Evolutionary conservation across 345 rosid species (phyloP).

Genomic region (thale cress (Arabidopsis thaliana)): TAIR10.1 NC_003076.8:24596001-24596500

Average conservation of each 20-base stretch:
- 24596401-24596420: slow-evolving; percentile 77
- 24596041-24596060: slow-evolving; percentile 89
- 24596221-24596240: slow-evolving; percentile 89
- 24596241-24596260: slow-evolving; percentile 99
- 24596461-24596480: slow-evolving; percentile 37
- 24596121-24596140: slow-evolving; percentile 33
- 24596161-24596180: slow-evolving; percentile 40
- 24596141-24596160: slow-evolving; percentile 31
- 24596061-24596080: slow-evolving; percentile 95
- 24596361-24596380: slow-evolving; percentile 97
- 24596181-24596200: slow-evolving; percentile 67
- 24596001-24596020: slow-evolving; percentile 97
- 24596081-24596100: slow-evolving; percentile 96
- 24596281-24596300: slow-evolving; percentile 94
- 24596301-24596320: slow-evolving; percentile 91
- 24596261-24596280: slow-evolving; percentile 97
- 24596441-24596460: slow-evolving; percentile 24
- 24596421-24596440: slow-evolving; percentile 53
- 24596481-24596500: slow-evolving; percentile 77
- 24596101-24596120: slow-evolving; percentile 49
- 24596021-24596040: slow-evolving; percentile 73
- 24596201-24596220: slow-evolving; percentile 94
- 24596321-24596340: slow-evolving; percentile 91
- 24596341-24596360: slow-evolving; percentile 98
- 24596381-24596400: slow-evolving; percentile 95